Evolutionary conservation across 2,329 filamentous ascomycete genomes (phyloP), one percentile per base, ranked within the genome.

Genomic region (Neonectria coccinea): DNA sequence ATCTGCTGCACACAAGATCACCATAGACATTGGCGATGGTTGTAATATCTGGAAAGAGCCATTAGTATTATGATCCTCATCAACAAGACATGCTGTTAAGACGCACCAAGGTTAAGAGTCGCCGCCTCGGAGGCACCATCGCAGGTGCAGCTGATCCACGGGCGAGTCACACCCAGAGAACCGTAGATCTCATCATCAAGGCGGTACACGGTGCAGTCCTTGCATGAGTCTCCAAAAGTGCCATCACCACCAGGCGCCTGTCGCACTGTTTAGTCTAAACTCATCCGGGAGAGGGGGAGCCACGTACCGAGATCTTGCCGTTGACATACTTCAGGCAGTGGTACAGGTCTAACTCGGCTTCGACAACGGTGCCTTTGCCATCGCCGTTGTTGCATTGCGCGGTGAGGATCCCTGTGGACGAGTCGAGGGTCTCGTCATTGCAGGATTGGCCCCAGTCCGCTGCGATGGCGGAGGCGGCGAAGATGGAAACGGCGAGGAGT

Each of bases 141-240:
- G 12, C 56, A 59, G 5, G 39, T 59, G 22, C 56, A 59, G n/a
- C 41, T 50, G 1, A 59, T 22, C 48, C 56, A 59, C 5, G 47
- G 56, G 10, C 48, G 39, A 5, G 47, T 51, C 9, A 31, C 11
- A 4, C 47, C 48, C 5, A 59, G 16, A 11, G 8, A 1, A 20
- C 56, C 48, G 7, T 42, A 59, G 2, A 33, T 2, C 12, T 5
- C n/a, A 42, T 59, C 56, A 4, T 36, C 22, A 5, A 59, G 47
- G 22, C 48, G 27, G 11, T 59, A 53, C 5, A 31, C 27, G 4
- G n/a, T 31, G 48, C 56, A 59, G n/a, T 53, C 56, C 8, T 59
- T 53, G 48, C 39, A 59, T 1, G 31, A 6, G n/a, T 44, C 48
- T 6, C 48, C 56, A 39, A 59, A 59, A 27, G 48, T 45, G 7